Evolutionary conservation across 2,329 filamentous ascomycete genomes (phyloP).

Genomic region (Alternaria alternata): DNA sequence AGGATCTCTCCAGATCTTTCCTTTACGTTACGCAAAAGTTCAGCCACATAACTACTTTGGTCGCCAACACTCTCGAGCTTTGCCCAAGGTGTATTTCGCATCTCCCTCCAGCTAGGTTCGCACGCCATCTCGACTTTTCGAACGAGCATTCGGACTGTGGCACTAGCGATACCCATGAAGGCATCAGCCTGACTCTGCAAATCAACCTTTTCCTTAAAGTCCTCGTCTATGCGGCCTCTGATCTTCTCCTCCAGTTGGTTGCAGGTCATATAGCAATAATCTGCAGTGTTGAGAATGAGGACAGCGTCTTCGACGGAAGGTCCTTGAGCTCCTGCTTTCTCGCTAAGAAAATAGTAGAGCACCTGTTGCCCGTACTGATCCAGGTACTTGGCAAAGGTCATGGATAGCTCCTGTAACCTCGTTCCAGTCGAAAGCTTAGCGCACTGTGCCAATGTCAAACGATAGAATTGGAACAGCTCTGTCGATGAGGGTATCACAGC

Average conservation of each 20-base stretch:
- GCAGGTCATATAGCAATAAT: slow-evolving; percentile 95
- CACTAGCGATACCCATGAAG: slow-evolving; percentile 93
- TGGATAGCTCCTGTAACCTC: slow-evolving; percentile 82
- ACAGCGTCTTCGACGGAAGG: slow-evolving; percentile 78
- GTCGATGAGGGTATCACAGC: slow-evolving; percentile 93
- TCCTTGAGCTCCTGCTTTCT: slow-evolving; percentile 63
- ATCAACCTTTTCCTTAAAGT: slow-evolving; percentile 77
- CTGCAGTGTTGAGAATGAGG: slow-evolving; percentile 91
- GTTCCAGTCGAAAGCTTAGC: slow-evolving; percentile 94
- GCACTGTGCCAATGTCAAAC: slow-evolving; percentile 89
- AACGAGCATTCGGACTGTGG: slow-evolving; percentile 83
- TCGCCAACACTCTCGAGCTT: slow-evolving; percentile 93
- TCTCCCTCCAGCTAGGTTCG: slow-evolving; percentile 92
- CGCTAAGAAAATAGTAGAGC: slow-evolving; percentile 74
- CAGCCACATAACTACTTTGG: slow-evolving; percentile 89
- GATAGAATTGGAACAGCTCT: slow-evolving; percentile 97
- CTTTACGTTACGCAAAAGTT: slow-evolving; percentile 78
- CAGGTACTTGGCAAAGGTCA: slow-evolving; percentile 87
- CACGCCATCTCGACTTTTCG: slow-evolving; percentile 82
- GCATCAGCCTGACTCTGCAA: slow-evolving; percentile 92
- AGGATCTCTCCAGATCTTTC: slow-evolving; percentile 77
- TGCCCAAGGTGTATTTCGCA: slow-evolving; percentile 95
- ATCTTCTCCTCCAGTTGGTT: slow-evolving; percentile 95
- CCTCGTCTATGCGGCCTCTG: slow-evolving; percentile 84
- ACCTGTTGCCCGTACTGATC: slow-evolving; percentile 97